Base-by-base conservation (phyloP, 192 early-diverging fungal genomes). In the Chytriomyces hyalinus region DNA sequence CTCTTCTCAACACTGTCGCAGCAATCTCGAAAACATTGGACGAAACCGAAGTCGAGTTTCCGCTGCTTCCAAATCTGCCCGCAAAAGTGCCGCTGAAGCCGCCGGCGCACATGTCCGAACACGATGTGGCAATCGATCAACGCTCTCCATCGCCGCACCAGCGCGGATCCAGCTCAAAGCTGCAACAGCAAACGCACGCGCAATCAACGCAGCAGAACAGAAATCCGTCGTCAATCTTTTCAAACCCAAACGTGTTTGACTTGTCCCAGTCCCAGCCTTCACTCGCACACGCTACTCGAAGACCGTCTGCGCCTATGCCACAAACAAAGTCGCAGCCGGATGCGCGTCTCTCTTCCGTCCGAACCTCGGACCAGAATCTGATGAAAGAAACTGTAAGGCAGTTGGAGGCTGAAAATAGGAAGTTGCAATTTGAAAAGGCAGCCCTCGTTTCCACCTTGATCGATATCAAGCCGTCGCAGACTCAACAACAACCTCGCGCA, bases 361-460 rank as follows among this genome's bases (percentile, higher is more conserved):
- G 36, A 36, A 57, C 53, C 53, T 57, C 53, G 15, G 20, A 13
- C 15, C 43, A 10, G 36, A 45, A 60, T 4, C 17, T 24, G 4
- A 24, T 71, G 49, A 45, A 49, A 20, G 69, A 71, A 71, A 44
- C 69, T 59, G 15, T 71, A 10, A 71, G 57, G 44, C 20, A 45
- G 6, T 26, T 71, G 3, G 69, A 71, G 57, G 26, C 50, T 5
- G 26, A 71, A 43, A 71, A 71, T 13, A 11, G 69, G 57, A 51
- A 43, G 20, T 53, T 71, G 20, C 69, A 71, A 44, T 71, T 71
- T 53, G 69, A 71, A 15, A 71, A 71, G 57, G 69, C 69, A 13
- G 69, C 69, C 6, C 50, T 71, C 8, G 69, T 71, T 10, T 59
- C 49, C 6, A 71, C 69, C 10, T 51, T 71, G 49, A 71, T 71